Evolutionary conservation across 805 yeast species (phyloP), one percentile per base, ranked within the genome.

Genomic region (Tetrapisispora phaffii): DNA sequence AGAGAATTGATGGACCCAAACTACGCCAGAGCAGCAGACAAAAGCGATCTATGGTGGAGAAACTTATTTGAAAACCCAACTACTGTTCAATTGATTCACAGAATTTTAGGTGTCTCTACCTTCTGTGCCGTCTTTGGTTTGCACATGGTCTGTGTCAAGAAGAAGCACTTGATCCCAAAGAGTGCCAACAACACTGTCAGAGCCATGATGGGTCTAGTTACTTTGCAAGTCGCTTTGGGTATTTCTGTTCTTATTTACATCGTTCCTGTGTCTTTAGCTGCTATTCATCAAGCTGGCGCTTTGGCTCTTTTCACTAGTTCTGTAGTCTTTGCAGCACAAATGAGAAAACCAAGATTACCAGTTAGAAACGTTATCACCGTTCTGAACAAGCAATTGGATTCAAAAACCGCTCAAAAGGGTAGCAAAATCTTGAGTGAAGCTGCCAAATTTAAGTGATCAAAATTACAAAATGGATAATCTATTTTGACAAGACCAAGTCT

Each of bases 261-360:
- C 45, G 97, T 93, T 20, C 99, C 99, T 24, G 80, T 85, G 21
- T 85, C 95, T 26, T 67, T 90, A 39, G 99, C 96, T 1, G 94
- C 97, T 4, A 77, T 88, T 6, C 99, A 93, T 62, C 99, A 93
- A 70, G 96, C 96, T 8, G 97, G 97, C 54, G 95, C 97, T 1
- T 68, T 93, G 54, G 95, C 94, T 0, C 71, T 93, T 41, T 70
- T 93, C 55, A 89, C 98, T 0, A 73, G 84, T 15, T 75, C 87
- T n/a, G 69, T 90, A 47, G 71, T 82, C 10, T 67, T 80, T 44
- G 74, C 78, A 10, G 71, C 77, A 46, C 72, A 76, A 44, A 63
- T 85, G 53, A 70, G 80, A 50, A 72, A 71, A 50, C 88, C 89
- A 41, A 71, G 80, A 60, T 55, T 60, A 5, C 64, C 66, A 32